Percentiles rank a stretch among this genome's conserved stretches.
Conservation (phyloP, 495 filamentous ascomycete genomes). For the Neurospora intermedia region DNA sequence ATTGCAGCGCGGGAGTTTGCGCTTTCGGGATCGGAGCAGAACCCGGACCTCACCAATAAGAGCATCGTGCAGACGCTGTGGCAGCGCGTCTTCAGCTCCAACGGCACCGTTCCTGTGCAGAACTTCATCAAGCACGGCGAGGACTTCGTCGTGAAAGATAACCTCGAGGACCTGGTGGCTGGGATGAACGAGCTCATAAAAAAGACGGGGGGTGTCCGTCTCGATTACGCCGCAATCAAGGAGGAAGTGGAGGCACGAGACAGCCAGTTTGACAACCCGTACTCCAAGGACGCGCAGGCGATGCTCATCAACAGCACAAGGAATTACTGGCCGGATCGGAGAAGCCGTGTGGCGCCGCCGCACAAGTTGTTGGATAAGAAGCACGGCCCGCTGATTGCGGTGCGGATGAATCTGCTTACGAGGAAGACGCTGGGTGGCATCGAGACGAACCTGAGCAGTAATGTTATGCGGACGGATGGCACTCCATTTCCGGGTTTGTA, state of each 20-base stretch:
- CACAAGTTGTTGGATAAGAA: constrained; percentile 37
- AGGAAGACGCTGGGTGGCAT: constrained; percentile 42
- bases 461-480: constrained; percentile 34
- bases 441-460: constrained; percentile 40
- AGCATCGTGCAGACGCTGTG: constrained; percentile 34
- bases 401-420: constrained; percentile 40
- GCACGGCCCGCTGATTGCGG: constrained; percentile 39
- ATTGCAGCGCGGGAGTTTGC: constrained; percentile 43
- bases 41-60: constrained; percentile 42
- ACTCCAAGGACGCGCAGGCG: constrained; percentile 41
- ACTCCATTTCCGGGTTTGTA: constrained; percentile 36
- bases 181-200: constrained; percentile 39
- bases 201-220: constrained; percentile 21
- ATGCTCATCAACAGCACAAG: constrained; percentile 41
- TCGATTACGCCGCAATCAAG: constrained; percentile 27
- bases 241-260: constrained; percentile 35
- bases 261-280: constrained; percentile 35
- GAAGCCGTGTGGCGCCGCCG: constrained; percentile 31
- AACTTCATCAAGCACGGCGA: constrained; percentile 38
- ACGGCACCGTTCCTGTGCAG: constrained; percentile 36
- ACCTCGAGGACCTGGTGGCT: constrained; percentile 33
- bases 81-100: constrained; percentile 35
- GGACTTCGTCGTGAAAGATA: constrained; percentile 39
- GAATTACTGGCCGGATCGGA: constrained; percentile 37
- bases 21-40: constrained; percentile 44